Base-by-base conservation (phyloP, 2,329 filamentous ascomycete genomes). In the Alternaria atra region DNA sequence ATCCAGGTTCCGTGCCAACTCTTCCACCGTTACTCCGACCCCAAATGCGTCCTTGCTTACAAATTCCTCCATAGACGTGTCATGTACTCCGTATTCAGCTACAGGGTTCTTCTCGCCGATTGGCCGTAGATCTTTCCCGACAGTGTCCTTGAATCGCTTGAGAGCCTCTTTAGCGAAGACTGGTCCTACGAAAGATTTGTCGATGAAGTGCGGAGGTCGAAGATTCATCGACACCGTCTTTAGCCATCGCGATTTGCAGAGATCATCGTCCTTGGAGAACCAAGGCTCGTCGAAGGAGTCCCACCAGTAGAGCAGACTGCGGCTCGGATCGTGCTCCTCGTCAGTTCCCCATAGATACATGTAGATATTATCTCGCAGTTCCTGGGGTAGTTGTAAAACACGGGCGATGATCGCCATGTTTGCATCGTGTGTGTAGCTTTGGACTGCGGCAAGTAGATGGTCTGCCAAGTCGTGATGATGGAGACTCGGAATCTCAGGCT, bases 281-380 rank as follows among this genome's bases (percentile, higher is more conserved):
- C 55, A 64, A 5, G 48, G 48, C 37, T 59, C 37, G 27, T 55
- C 15, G 39, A 62, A 62, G 2, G 32, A 37, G 13, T 55, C 62
- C 52, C 52, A 60, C 48, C 55, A 57, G 29, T 62, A 59, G 20
- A 64, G 17, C 6, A 62, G 34, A 20, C 39, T 40, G 30, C 48
- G 42, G 8, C 32, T 52, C 2, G 52, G 56, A 34, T 59, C 59
- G 3, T 46, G 30, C 5, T 43, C 13, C 6, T 43, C 23, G 13
- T 43, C 40, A 6, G 42, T 25, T 2, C 40, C 46, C 57, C 59
- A 63, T 13, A 63, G 37, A 8, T 53, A 20, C 44, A 6, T 52
- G 42, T 60, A 60, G 34, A 58, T 55, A 20, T 27, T 37, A 17
- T 63, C 56, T n/a, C 56, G 57, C 6, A 58, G 51, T 35, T 65